phyloP scores from a whole-genome alignment of 2,329 filamentous ascomycete genomes.

The Fusarium guadeloupense region DNA sequence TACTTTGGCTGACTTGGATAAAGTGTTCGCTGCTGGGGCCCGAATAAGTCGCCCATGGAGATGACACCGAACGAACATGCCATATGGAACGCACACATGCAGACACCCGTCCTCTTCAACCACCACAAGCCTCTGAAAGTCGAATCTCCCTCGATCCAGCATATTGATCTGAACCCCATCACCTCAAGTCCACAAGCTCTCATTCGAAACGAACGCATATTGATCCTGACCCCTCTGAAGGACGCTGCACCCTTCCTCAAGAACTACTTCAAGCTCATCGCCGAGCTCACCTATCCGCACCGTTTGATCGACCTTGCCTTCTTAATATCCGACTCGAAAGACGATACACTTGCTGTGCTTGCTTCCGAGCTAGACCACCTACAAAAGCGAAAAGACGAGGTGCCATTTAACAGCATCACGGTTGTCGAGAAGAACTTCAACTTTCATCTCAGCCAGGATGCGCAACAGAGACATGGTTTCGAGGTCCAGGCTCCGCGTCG shows the following conservation, averaged over 20 bases:
- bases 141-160: constrained; percentile 80
- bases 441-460: constrained; percentile 76
- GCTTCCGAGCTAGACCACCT: constrained; percentile 86
- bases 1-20: constrained; percentile 24
- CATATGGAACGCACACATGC: constrained; percentile 86
- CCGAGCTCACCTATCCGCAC: constrained; percentile 92
- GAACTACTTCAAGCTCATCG: constrained; percentile 93
- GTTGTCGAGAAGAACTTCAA: constrained; percentile 95
- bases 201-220: constrained; percentile 83
- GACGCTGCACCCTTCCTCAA: constrained; percentile 84
- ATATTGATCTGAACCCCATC: constrained; percentile 86
- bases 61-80: constrained; percentile 93
- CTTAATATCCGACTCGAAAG: constrained; percentile 88
- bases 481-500: constrained; percentile 88
- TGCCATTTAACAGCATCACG: constrained; percentile 84
- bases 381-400: constrained; percentile 80
- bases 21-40: constrained; percentile 98
- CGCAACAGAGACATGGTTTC: constrained; percentile 86
- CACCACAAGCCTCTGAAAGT: constrained; percentile 88
- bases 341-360: constrained; percentile 90
- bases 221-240: constrained; percentile 92
- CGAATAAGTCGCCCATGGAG: constrained; percentile 92
- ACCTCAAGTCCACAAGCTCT: constrained; percentile 81
- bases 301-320: constrained; percentile 95
- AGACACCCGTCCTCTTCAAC: constrained; percentile 96